A percentile compares a stretch with the other conserved stretches of the same genome.
These are phyloP conservation scores for Pestalotiopsis sp. DNA, from an alignment of 2,329 filamentous ascomycete genomes.

Conservation along the genomic window DNA sequence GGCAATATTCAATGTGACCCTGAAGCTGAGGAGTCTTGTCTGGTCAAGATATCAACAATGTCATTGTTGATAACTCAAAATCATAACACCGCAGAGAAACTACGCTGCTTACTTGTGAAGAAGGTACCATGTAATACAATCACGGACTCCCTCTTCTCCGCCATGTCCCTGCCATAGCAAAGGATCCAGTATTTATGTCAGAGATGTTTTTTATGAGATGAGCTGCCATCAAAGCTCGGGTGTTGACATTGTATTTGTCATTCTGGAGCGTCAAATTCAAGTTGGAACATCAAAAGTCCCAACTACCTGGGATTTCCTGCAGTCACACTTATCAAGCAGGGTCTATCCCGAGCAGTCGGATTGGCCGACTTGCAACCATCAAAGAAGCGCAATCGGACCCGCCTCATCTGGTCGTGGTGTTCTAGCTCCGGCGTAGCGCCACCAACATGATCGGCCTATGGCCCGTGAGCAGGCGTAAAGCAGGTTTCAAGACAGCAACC, in stretches of 20 bases:
- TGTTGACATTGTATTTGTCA: not conserved
- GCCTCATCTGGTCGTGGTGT: not conserved
- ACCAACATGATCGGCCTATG: not conserved
- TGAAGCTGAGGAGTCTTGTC: no score
- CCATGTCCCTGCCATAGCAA: no score
- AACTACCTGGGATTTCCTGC: not conserved
- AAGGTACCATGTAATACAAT: no score
- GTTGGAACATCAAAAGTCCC: not conserved
- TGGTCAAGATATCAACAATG: no score
- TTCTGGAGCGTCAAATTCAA: not conserved
- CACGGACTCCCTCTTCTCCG: no score
- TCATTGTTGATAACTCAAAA: no score
- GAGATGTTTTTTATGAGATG: no score
- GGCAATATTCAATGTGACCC: no score
- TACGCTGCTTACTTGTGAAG: no score
- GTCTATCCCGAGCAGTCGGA: not conserved
- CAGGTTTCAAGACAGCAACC: not conserved
- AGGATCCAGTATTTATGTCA: no score
- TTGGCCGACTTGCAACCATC: not conserved
- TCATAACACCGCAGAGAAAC: no score
- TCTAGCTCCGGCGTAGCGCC: not conserved
- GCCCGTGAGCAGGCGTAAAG: not conserved
- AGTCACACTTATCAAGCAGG: not conserved
- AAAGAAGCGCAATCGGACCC: not conserved
- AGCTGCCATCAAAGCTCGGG: not conserved